Evolutionary conservation across 768 basidiomycete genomes (phyloP).

Genomic region (Cantharellus cinnabarinus): DNA sequence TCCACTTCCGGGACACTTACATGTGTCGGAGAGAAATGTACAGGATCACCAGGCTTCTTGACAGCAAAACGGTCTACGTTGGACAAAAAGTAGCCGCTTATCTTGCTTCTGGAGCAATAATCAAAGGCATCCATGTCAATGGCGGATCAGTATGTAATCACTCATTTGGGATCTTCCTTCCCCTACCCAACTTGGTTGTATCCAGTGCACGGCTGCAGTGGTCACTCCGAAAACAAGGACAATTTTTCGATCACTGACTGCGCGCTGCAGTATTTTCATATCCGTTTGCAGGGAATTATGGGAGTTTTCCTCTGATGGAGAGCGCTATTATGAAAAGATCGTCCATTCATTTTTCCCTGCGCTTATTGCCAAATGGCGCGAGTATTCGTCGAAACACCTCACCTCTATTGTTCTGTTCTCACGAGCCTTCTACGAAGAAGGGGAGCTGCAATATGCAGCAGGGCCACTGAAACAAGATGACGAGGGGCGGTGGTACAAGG

Average conservation of each 20-base stretch:
- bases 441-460: constrained; percentile 62
- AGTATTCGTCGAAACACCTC: constrained; percentile 73
- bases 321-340: constrained; percentile 92
- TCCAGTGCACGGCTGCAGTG: constrained; percentile 37
- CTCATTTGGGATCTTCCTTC: constrained; percentile 1
- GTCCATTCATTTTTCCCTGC: constrained; percentile 89
- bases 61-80: constrained; percentile 60
- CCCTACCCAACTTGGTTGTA: not conserved
- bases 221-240: constrained; percentile 70
- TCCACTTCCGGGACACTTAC: constrained; percentile 89
- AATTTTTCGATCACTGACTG: constrained; percentile 77
- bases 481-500: constrained; percentile 70
- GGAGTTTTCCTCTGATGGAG: constrained; percentile 93
- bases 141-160: constrained; percentile 34
- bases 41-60: constrained; percentile 66
- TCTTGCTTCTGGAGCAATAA: constrained; percentile 62
- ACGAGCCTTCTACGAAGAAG: constrained; percentile 69
- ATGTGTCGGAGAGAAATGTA: constrained; percentile 95
- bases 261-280: constrained; percentile 83
- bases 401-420: constrained; percentile 90
- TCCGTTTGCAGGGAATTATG: constrained; percentile 92
- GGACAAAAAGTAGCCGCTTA: constrained; percentile 76
- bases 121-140: constrained; percentile 54
- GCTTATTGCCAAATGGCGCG: constrained; percentile 68
- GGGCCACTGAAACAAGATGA: constrained; percentile 64